A percentile compares a stretch with the other conserved stretches of the same genome.
These are phyloP conservation scores for Conringia planisiliqua DNA, from an alignment of 345 rosid species.

Conservation along the genomic window DNA sequence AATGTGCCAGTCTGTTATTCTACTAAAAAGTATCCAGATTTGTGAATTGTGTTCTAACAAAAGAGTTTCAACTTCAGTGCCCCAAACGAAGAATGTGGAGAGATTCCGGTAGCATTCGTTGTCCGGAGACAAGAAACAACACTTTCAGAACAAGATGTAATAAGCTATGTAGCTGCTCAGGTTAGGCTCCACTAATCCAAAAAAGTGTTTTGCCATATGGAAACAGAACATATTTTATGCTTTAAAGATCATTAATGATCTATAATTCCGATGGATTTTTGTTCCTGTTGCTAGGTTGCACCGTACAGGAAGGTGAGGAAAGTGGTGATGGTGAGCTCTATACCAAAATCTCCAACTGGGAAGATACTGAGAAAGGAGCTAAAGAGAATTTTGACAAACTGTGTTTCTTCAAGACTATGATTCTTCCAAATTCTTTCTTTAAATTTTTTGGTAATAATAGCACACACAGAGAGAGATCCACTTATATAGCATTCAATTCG, in stretches of 20 bases:
- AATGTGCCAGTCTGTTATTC: background rate
- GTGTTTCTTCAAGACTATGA: conserved; percentile 47
- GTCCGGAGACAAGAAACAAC: conserved; percentile 50
- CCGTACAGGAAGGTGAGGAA: conserved; percentile 84
- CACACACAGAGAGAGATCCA: conserved; percentile 9
- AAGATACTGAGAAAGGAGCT: conserved; percentile 79
- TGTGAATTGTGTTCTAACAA: background rate
- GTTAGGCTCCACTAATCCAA: conserved; percentile 29
- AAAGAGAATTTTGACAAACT: conserved; percentile 24
- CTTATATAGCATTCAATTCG: background rate
- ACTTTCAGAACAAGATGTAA: conserved; percentile 47
- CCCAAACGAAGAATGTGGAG: conserved; percentile 52
- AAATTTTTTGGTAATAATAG: background rate
- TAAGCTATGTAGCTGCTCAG: conserved; percentile 57
- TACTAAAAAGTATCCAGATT: background rate
- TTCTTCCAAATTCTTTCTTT: background rate
- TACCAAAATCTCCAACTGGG: conserved; percentile 80
- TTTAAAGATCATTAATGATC: background rate
- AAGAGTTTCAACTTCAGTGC: conserved; percentile 32
- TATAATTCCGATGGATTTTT: background rate
- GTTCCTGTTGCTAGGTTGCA: conserved; percentile 49
- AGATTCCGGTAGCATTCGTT: conserved; percentile 84
- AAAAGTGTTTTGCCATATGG: background rate
- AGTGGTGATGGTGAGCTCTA: conserved; percentile 54
- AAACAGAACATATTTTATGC: background rate